Percentiles rank a stretch among this genome's conserved stretches.
Evolutionary conservation across 129 eudicot genomes (phyloP).

Genomic region (Artemisia argyi): DNA sequence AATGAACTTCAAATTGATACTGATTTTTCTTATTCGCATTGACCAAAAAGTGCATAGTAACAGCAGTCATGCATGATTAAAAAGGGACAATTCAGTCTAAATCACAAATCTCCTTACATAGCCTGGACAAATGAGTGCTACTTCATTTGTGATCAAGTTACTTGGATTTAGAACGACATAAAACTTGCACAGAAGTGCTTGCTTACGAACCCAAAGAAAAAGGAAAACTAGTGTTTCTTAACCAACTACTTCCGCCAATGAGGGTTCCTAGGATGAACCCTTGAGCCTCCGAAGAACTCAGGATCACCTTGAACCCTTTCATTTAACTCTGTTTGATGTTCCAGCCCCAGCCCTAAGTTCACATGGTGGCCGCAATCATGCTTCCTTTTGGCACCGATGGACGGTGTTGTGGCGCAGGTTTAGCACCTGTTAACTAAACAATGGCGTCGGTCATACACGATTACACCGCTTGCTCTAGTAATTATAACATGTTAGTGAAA

Average conservation of each 20-base stretch:
- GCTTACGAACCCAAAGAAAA: constrained; percentile 59
- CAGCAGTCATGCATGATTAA: too few species aligned
- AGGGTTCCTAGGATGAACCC: constrained; percentile 55
- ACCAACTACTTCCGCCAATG: constrained; percentile 69
- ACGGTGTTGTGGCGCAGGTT: too few species aligned
- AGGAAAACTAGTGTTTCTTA: constrained; percentile 59
- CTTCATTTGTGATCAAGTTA: neutral
- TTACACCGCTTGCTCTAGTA: too few species aligned
- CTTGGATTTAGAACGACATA: neutral
- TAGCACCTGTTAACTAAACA: too few species aligned
- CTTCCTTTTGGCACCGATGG: neutral
- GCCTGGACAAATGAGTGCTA: neutral
- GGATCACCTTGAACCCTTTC: constrained; percentile 72
- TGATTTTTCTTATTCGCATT: too few species aligned
- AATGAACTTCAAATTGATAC: too few species aligned
- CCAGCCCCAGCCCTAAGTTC: constrained; percentile 75
- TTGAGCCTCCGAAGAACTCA: constrained; percentile 61
- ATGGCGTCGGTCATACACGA: too few species aligned
- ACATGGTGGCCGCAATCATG: too few species aligned
- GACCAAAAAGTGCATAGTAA: too few species aligned
- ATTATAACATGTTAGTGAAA: too few species aligned
- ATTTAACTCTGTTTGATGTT: constrained; percentile 56
- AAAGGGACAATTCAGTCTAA: too few species aligned
- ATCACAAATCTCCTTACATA: neutral
- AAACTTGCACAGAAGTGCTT: neutral